Conservation (phyloP, 306 rosid species). For the Astragalus membranaceus region DNA sequence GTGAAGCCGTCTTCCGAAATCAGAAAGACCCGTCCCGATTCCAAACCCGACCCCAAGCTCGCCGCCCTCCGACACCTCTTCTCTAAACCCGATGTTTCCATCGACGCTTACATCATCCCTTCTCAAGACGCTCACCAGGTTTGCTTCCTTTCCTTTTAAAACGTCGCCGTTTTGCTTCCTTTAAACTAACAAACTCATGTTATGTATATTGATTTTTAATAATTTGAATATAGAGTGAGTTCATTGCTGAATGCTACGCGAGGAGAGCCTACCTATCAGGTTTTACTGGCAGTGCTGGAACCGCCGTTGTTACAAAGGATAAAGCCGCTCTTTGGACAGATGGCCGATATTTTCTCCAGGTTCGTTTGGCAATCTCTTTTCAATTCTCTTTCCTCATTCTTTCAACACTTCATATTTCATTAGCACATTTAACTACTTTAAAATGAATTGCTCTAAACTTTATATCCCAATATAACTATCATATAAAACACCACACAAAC, state of each 20-base stretch:
- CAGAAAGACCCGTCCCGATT: slow-evolving; percentile 22
- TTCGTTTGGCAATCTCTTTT: neutral
- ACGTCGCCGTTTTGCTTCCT: neutral
- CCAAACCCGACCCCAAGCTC: slow-evolving; percentile 59
- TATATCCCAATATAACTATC: no score
- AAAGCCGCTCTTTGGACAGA: slow-evolving; percentile 97
- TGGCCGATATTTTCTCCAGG: slow-evolving; percentile 98
- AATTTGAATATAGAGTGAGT: slow-evolving; percentile 63
- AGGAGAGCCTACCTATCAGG: slow-evolving; percentile 84
- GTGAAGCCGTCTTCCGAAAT: slow-evolving; percentile 71
- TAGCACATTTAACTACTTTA: no score
- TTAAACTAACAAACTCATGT: neutral
- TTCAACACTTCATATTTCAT: no score
- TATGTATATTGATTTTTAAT: neutral
- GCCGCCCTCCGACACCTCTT: slow-evolving; percentile 65
- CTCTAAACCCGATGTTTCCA: slow-evolving; percentile 45
- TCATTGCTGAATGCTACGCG: slow-evolving; percentile 84
- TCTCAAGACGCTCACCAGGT: slow-evolving; percentile 99
- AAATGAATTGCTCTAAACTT: no score
- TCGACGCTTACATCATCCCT: slow-evolving; percentile 87
- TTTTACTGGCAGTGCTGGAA: slow-evolving; percentile 91
- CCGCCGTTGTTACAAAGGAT: slow-evolving; percentile 85
- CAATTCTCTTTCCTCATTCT: no score
- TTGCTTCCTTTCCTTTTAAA: neutral
- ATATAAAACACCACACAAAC: no score